A percentile compares a stretch with the other conserved stretches of the same genome.
Conservation (phyloP, 192 early-diverging fungal genomes). For the Coemansia sp. region DNA sequence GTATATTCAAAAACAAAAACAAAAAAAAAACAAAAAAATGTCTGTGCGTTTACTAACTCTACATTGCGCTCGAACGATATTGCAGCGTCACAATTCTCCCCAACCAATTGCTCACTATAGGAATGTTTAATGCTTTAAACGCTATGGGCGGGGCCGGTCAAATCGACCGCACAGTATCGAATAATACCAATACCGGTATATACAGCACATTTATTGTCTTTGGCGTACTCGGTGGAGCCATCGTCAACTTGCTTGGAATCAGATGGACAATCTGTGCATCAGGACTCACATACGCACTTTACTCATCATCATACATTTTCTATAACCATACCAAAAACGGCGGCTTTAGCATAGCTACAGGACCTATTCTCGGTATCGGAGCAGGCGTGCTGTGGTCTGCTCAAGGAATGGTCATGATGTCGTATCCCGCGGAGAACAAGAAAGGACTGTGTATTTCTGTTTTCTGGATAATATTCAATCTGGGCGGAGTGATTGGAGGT, state of each 20-base stretch:
- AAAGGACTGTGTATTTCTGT: conserved; percentile 76
- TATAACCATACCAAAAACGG: conserved; percentile 59
- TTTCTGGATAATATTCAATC: conserved; percentile 83
- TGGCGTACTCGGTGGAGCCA: conserved; percentile 67
- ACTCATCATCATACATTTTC: conserved; percentile 65
- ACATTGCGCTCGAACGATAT: too few species aligned
- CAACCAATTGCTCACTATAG: conserved; percentile 12
- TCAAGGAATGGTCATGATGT: conserved; percentile 75
- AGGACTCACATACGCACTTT: conserved; percentile 66
- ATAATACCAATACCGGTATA: conserved; percentile 66
- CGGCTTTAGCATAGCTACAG: conserved; percentile 66
- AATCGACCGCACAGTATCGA: conserved; percentile 62
- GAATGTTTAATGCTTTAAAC: conserved; percentile 68
- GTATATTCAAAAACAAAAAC: neutral
- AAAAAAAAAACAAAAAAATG: neutral
- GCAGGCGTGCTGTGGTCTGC: conserved; percentile 74
- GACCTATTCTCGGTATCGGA: conserved; percentile 74
- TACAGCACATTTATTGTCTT: conserved; percentile 71
- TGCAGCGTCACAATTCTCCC: conserved; percentile 22
- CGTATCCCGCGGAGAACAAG: conserved; percentile 71
- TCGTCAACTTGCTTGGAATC: conserved; percentile 74
- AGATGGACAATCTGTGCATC: conserved; percentile 62
- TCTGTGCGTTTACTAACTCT: too few species aligned
- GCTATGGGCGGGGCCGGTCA: conserved; percentile 26
- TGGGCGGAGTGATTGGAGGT: conserved; percentile 73